phyloP scores from a whole-genome alignment of 306 rosid genomes.

The Cucurbita pepo region DNA sequence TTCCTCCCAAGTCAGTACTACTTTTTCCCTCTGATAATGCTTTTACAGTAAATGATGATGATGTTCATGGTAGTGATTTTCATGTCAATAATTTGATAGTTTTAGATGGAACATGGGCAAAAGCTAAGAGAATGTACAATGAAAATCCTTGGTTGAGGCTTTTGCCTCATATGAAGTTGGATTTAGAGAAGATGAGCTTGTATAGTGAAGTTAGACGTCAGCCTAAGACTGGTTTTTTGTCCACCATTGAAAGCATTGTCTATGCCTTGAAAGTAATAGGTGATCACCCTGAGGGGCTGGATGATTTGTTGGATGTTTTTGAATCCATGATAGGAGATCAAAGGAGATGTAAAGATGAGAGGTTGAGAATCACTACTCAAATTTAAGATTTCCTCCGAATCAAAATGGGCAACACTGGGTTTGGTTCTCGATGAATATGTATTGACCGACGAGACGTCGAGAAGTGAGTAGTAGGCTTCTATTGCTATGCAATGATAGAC shows the following conservation, averaged over 20 bases:
- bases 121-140: constrained; percentile 66
- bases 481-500: neutral
- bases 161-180: constrained; percentile 71
- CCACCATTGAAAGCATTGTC: constrained; percentile 80
- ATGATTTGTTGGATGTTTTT: constrained; percentile 56
- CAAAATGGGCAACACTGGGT: neutral
- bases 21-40: constrained; percentile 65
- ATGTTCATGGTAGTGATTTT: constrained; percentile 20
- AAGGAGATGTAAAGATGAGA: constrained; percentile 59
- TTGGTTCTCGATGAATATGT: neutral
- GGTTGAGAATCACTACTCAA: constrained; percentile 19
- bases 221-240: constrained; percentile 61
- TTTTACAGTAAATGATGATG: constrained; percentile 16
- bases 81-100: constrained; percentile 59
- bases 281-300: constrained; percentile 40
- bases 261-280: constrained; percentile 52
- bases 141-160: constrained; percentile 74
- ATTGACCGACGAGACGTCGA: neutral
- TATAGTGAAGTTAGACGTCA: constrained; percentile 67
- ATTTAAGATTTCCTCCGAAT: neutral
- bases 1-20: constrained; percentile 51
- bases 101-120: constrained; percentile 85
- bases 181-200: constrained; percentile 44
- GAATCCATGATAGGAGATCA: constrained; percentile 76
- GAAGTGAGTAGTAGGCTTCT: neutral